Base-by-base conservation (phyloP, 1,139 yeast genomes). In the Scheffersomyces quercinus region DNA sequence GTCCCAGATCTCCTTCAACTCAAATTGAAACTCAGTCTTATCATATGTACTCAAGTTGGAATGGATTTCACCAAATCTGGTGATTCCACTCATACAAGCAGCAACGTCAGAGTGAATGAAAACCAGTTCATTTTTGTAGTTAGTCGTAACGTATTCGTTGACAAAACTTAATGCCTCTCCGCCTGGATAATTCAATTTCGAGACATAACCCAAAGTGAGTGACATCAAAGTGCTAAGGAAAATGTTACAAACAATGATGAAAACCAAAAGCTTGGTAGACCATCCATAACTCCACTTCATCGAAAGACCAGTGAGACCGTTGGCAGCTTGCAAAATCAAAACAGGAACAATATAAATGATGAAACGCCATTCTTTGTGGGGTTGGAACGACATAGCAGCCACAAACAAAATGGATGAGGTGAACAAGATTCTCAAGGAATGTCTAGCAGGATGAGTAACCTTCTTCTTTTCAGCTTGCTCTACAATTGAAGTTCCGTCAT, bases 291-390 rank as follows among this genome's bases (percentile, higher is more conserved):
- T 51, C 51, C 71, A 59, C 41, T 65, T 70, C 29, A 29, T 33
- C 41, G 75, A 60, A 34, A 80, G 52, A 35, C 60, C 65, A 0
- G 82, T 68, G 29, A 86, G 73, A 1, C 87, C 88, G 41, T 77
- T 72, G 4, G 95, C 85, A 3, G 88, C 91, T 35, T 77, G 62
- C 30, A 85, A 57, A 0, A 86, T 79, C 45, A 88, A 62, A 0
- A 86, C 70, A 2, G 98, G 97, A 9, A 85, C 67, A 0, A 82
- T 70, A 59, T 91, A 93, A 12, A 85, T 68, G 41, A 93, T 81
- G 54, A 91, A 93, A 53, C 98, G 77, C 96, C 96, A 89, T 68
- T 93, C 98, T 62, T 91, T 93, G 55, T 91, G 98, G 1, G 95
- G 93, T 60, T 87, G 95, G 43, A 85, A 62, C 0, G 97, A 90